These are phyloP conservation scores for Cornus suecica DNA, from an alignment of 148 eudicot species.

Conservation along the genomic window DNA sequence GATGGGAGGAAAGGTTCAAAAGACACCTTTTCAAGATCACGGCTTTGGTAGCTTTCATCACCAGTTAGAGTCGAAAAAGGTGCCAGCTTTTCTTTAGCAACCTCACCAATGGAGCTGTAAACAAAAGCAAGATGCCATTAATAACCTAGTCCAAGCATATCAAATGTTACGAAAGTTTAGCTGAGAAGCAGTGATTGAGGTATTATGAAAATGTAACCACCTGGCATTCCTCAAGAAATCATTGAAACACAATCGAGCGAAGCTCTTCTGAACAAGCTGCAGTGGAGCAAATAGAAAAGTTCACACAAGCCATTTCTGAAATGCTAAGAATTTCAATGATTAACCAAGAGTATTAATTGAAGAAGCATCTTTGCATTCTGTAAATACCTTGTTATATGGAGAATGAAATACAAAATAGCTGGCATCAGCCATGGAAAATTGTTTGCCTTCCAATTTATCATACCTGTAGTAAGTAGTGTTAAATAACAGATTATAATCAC, in stretches of 20 bases:
- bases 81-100: constrained; percentile 72
- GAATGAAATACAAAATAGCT: constrained; percentile 91
- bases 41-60: constrained; percentile 87
- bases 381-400: constrained; percentile 92
- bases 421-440: constrained; percentile 70
- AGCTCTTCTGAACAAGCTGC: constrained; percentile 99
- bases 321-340: background rate
- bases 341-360: constrained; percentile 1
- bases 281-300: constrained; percentile 19
- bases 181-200: background rate
- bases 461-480: constrained; percentile 58
- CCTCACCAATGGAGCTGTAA: constrained; percentile 71
- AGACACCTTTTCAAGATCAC: constrained; percentile 95
- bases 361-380: background rate
- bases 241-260: constrained; percentile 71
- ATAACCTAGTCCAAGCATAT: background rate
- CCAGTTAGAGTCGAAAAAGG: constrained; percentile 68
- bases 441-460: constrained; percentile 79
- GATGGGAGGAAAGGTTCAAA: background rate
- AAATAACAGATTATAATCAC: too few species aligned
- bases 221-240: constrained; percentile 85
- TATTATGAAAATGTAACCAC: constrained; percentile 28
- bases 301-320: background rate
- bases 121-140: constrained; percentile 12
- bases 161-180: constrained; percentile 5